phyloP scores from a whole-genome alignment of 2,329 filamentous ascomycete species.

The Fusarium sp. region DNA sequence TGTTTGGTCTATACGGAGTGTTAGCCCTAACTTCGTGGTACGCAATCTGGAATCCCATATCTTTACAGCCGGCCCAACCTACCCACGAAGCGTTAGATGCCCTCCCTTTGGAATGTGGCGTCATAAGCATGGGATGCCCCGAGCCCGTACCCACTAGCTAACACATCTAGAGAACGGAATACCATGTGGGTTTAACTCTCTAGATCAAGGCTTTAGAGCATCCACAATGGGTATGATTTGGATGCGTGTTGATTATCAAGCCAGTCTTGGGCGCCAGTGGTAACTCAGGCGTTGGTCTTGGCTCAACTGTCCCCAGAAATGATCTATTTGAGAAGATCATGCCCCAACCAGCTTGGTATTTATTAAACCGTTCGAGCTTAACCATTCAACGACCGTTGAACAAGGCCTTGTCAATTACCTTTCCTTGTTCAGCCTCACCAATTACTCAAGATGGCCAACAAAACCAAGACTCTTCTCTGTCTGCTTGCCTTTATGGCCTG shows the following conservation, averaged over 20 bases:
- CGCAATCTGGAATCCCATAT: neutral
- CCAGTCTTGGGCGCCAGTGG: constrained; percentile 2
- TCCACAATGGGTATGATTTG: constrained; percentile 14
- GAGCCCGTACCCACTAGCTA: constrained; percentile 6
- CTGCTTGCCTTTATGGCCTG: constrained; percentile 24
- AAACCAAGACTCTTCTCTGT: constrained; percentile 14
- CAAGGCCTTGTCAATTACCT: constrained; percentile 13
- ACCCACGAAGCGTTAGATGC: constrained; percentile 4
- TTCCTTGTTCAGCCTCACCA: constrained; percentile 21
- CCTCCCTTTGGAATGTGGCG: constrained; percentile 25
- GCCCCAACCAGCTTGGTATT: constrained; percentile 7
- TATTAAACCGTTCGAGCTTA: constrained; percentile 4
- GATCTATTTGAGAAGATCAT: constrained; percentile 34
- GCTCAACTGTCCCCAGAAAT: neutral
- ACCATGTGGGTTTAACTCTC: constrained; percentile 18
- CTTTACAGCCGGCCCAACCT: neutral
- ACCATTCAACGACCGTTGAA: constrained; percentile 16
- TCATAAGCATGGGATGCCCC: constrained; percentile 21
- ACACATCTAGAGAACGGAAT: constrained; percentile 14
- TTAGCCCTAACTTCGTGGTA: neutral
- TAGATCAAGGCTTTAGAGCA: constrained; percentile 15
- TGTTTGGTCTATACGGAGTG: no score
- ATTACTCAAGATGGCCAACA: constrained; percentile 28
- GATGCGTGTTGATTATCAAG: constrained; percentile 3
- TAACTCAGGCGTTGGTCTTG: constrained; percentile 9